A percentile compares a stretch with the other conserved stretches of the same genome.
phyloP scores from a whole-genome alignment of 495 filamentous ascomycete species.

The Aspergillus carlsbadensis region DNA sequence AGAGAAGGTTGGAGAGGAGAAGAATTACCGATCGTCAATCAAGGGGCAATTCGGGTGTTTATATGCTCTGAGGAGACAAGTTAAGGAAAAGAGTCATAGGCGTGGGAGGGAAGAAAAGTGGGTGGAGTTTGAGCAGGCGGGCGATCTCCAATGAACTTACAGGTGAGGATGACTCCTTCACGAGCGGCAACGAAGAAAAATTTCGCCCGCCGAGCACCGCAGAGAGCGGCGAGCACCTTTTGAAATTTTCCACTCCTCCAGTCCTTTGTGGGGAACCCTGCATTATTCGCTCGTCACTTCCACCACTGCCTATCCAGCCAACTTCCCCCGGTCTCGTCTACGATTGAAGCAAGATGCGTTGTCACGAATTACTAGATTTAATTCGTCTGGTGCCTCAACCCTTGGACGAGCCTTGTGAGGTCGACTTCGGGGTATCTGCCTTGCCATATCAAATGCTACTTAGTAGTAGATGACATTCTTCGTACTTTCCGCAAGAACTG shows the following conservation, averaged over 20 bases:
- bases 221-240: conserved; percentile 3
- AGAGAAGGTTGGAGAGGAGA: neutral
- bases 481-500: too few relatives aligned
- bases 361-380: conserved; percentile 13
- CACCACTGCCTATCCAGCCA: conserved; percentile 16
- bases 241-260: conserved; percentile 12
- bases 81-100: conserved; percentile 28
- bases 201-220: conserved; percentile 23
- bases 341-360: conserved; percentile 13
- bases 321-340: conserved; percentile 13
- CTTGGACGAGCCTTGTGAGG: neutral
- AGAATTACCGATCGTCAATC: conserved; percentile 14
- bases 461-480: too few relatives aligned
- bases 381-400: neutral
- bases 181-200: conserved; percentile 27
- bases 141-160: conserved; percentile 19
- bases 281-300: conserved; percentile 16
- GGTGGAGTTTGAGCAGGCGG: conserved; percentile 23
- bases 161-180: conserved; percentile 20
- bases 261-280: conserved; percentile 22
- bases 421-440: too few relatives aligned
- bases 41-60: conserved; percentile 16
- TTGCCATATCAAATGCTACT: too few relatives aligned
- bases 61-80: conserved; percentile 15
- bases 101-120: conserved; percentile 19